Conservation (phyloP, 805 yeast genomes). For the Cyberlindnera mrakii region DNA sequence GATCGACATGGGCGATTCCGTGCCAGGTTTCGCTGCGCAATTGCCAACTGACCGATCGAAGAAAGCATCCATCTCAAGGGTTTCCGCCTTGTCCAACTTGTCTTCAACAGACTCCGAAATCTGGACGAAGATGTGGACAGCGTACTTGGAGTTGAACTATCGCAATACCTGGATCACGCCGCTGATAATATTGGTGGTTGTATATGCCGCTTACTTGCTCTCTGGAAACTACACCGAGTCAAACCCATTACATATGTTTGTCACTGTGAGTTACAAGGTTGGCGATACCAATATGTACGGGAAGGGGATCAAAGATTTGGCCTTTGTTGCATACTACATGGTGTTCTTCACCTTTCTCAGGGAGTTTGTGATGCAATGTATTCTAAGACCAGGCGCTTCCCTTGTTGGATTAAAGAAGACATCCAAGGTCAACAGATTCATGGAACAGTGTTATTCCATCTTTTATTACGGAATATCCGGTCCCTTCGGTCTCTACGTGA, state of each 20-base stretch:
- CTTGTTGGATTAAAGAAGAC: slow-evolving; percentile 39
- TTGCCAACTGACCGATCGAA: slow-evolving; percentile 38
- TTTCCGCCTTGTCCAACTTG: slow-evolving; percentile 26
- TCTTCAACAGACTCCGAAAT: slow-evolving; percentile 46
- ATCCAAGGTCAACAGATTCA: slow-evolving; percentile 67
- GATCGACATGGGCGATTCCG: slow-evolving; percentile 69
- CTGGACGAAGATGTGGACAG: slow-evolving; percentile 47
- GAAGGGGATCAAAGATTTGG: slow-evolving; percentile 80
- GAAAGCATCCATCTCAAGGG: slow-evolving; percentile 32
- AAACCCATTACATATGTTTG: slow-evolving; percentile 59
- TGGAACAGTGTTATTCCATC: slow-evolving; percentile 88
- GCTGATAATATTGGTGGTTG: slow-evolving; percentile 37
- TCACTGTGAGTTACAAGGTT: slow-evolving; percentile 58
- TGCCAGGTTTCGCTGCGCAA: slow-evolving; percentile 65
- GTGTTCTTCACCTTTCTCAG: slow-evolving; percentile 84
- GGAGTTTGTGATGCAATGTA: slow-evolving; percentile 82
- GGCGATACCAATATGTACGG: slow-evolving; percentile 68
- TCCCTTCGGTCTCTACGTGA: slow-evolving; percentile 83
- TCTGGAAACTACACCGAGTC: slow-evolving; percentile 52
- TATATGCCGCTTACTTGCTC: slow-evolving; percentile 40
- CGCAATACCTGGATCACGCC: slow-evolving; percentile 72
- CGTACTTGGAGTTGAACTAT: slow-evolving; percentile 51
- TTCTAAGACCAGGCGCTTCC: slow-evolving; percentile 68
- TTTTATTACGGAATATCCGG: slow-evolving; percentile 76
- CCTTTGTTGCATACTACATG: slow-evolving; percentile 74